Conservation (phyloP, 2,329 filamentous ascomycete species). For the Colletotrichum lindemuthianum region DNA sequence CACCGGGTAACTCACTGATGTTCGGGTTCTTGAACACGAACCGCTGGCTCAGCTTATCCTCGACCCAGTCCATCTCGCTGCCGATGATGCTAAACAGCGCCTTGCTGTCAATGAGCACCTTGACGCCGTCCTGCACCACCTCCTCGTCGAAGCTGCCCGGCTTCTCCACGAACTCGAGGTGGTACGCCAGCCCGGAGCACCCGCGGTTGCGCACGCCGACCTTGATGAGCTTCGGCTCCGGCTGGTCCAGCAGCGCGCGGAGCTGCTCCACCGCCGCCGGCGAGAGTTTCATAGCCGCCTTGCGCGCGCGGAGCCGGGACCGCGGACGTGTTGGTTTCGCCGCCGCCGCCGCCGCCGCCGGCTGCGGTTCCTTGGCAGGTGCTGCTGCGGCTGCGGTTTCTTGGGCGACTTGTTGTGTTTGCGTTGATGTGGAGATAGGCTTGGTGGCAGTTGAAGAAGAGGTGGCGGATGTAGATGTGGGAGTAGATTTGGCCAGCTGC, state of each 20-base stretch:
- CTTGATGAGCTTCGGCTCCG: slow-evolving; percentile 91
- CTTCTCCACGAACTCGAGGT: slow-evolving; percentile 95
- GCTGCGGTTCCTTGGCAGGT: slow-evolving; percentile 26
- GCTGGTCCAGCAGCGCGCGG: slow-evolving; percentile 79
- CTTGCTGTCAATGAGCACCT: slow-evolving; percentile 96
- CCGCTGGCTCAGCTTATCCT: slow-evolving; percentile 90
- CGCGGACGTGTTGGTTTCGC: slow-evolving; percentile 53
- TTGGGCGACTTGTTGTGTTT: slow-evolving; percentile 22
- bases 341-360: slow-evolving; percentile 17
- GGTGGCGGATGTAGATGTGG: slow-evolving; percentile 31
- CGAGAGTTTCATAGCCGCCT: slow-evolving; percentile 91
- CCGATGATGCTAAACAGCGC: slow-evolving; percentile 98
- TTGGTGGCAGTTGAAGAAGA: slow-evolving; percentile 28
- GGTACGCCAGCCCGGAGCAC: slow-evolving; percentile 92
- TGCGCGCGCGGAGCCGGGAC: slow-evolving; percentile 75
- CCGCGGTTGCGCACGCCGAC: slow-evolving; percentile 94
- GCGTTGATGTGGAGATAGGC: slow-evolving; percentile 1
- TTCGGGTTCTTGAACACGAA: slow-evolving; percentile 98
- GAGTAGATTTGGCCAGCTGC: slow-evolving; percentile 29
- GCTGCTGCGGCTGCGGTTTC: background rate
- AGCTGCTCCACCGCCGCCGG: slow-evolving; percentile 83
- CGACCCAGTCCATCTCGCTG: slow-evolving; percentile 98
- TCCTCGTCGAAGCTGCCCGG: slow-evolving; percentile 88
- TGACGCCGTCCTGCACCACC: slow-evolving; percentile 95
- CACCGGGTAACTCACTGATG: slow-evolving; percentile 79